A percentile compares a stretch with the other conserved stretches of the same genome.
Conservation (phyloP, 192 early-diverging fungal genomes). For the Pilobolus umbonatus region DNA sequence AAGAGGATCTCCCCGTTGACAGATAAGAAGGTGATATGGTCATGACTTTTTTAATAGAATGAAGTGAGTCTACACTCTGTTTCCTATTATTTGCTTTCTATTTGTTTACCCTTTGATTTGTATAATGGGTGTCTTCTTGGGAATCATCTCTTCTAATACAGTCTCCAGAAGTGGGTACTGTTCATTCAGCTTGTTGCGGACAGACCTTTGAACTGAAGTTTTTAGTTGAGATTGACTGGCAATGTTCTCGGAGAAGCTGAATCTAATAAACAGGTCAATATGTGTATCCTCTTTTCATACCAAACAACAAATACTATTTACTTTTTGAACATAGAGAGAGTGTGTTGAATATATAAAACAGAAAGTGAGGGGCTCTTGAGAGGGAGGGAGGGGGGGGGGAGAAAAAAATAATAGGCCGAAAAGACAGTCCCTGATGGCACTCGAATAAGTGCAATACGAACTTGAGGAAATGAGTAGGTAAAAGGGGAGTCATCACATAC, state of each 20-base stretch:
- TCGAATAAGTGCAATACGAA: no score
- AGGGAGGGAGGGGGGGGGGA: no score
- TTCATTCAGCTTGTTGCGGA: conserved; percentile 80
- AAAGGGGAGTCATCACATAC: no score
- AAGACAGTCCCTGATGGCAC: no score
- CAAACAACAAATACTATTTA: no score
- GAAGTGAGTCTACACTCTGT: background rate
- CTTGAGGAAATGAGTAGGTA: no score
- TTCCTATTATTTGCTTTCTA: background rate
- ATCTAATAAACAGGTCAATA: conserved; percentile 35
- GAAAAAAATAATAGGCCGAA: no score
- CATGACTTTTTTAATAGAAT: conserved; percentile 55
- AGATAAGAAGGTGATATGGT: conserved; percentile 81
- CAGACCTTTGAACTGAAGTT: conserved; percentile 82
- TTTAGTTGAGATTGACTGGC: conserved; percentile 86
- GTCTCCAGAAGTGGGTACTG: conserved; percentile 86
- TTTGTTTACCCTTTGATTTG: conserved; percentile 79
- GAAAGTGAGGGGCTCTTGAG: no score
- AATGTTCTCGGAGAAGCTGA: conserved; percentile 74
- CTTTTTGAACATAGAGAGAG: no score
- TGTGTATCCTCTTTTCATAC: no score
- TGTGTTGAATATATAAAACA: no score
- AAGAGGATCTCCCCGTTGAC: conserved; percentile 83
- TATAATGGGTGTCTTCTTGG: conserved; percentile 88
- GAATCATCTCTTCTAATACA: conserved; percentile 88